Evolutionary conservation across 2,329 filamentous ascomycete genomes (phyloP).

Genomic region (Fusarium sp.): DNA sequence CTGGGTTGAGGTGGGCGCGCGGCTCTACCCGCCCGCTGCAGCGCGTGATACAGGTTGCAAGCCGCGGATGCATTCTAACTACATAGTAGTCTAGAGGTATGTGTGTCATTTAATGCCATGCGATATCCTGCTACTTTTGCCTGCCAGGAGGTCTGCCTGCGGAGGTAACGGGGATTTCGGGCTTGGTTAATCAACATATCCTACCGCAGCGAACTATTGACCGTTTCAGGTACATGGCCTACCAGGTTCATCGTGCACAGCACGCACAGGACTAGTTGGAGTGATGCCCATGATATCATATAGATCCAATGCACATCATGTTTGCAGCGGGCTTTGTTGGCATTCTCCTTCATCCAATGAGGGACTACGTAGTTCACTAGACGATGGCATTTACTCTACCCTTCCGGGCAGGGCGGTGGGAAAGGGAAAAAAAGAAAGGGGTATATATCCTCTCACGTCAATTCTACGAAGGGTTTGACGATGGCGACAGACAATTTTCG

Average conservation of each 20-base stretch:
- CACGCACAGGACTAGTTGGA: neutral
- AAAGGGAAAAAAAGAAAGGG: neutral
- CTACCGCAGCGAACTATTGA: neutral
- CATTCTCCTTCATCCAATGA: slow-evolving; percentile 13
- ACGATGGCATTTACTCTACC: neutral
- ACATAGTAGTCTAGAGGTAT: slow-evolving; percentile 2
- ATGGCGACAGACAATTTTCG: neutral
- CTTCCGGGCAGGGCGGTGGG: neutral
- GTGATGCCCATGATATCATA: neutral
- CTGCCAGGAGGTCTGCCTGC: neutral
- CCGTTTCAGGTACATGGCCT: slow-evolving; percentile 16
- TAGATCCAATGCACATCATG: slow-evolving; percentile 35
- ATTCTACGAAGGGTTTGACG: no score
- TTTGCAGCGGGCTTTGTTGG: slow-evolving; percentile 29
- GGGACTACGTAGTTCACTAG: neutral
- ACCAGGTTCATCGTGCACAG: neutral
- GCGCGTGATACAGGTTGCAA: slow-evolving; percentile 27
- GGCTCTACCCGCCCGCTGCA: slow-evolving; percentile 31
- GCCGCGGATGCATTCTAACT: slow-evolving; percentile 1
- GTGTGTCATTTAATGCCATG: slow-evolving; percentile 2
- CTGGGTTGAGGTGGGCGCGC: slow-evolving; percentile 11
- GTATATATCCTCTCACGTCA: no score
- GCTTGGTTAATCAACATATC: neutral
- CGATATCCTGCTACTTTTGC: neutral
- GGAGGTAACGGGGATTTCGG: neutral